Evolutionary conservation across 257 asterid genomes (phyloP), one percentile per base, ranked within the genome.

Genomic region (Capsicum chinense): DNA sequence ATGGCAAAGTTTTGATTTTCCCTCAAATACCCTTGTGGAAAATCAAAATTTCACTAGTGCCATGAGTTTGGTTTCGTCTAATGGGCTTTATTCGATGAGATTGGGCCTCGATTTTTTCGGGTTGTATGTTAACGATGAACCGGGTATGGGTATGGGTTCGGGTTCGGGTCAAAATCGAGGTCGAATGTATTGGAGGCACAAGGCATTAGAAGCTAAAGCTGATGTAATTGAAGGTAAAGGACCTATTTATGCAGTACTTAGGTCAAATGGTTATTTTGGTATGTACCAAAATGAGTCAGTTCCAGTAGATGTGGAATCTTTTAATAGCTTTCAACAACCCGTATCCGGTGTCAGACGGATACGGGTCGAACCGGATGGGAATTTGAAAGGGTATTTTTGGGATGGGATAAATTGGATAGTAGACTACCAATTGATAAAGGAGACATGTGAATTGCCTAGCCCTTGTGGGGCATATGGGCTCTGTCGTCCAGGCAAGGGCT

Each of bases 1-100:
- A 15, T 96, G 99, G 99, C 90, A 92, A 78, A 96, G 99, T 82
- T 96, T 96, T 80, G 85, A 92, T 79, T 93, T 90, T 67, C 99
- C 99, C 47, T 59, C 95, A 0, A 93, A 96, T 85, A 96, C 99
- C 89, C 97, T 96, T 60, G 94, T 96, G 2, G 97, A 92, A 71
- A 92, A 86, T 84, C 99, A 96, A 47, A 94, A 91, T 83, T 92
- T 96, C 92, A 92, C 93, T 0, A 87, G 69, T 81, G 15, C 90
- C 87, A 94, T 92, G 97, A 66, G 87, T 14, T 78, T 96, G 0
- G 87, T 88, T 59, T 94, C 99, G 5, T 85, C 97, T 2, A 93
- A 94, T 56, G 95, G 97, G 88, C 88, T 92, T 78, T 96, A 96
- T 87, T 90, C 93, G 1, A 88, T 94, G 97, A 89, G 90, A 0